Conservation (phyloP, 306 rosid species). For the Canavalia gladiata region DNA sequence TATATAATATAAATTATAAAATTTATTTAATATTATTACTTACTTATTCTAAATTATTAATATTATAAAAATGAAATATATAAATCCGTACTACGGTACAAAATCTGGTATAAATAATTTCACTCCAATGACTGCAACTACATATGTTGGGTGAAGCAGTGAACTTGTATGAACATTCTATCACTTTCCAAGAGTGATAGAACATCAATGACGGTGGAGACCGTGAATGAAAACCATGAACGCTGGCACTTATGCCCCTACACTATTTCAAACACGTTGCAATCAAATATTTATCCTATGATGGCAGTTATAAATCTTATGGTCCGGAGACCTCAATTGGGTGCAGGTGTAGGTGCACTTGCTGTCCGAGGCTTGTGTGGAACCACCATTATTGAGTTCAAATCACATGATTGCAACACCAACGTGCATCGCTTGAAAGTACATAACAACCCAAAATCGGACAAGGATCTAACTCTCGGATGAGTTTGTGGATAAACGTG, state of each 20-base stretch:
- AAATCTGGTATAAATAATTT: no score
- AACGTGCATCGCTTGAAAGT: constrained; percentile 41
- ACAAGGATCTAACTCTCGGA: constrained; percentile 35
- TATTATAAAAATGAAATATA: no score
- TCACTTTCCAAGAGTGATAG: constrained; percentile 43
- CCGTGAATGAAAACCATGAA: neutral
- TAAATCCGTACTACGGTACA: no score
- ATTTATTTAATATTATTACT: no score
- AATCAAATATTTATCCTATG: constrained; percentile 33
- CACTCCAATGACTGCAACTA: neutral
- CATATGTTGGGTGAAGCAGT: neutral
- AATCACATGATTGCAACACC: constrained; percentile 13
- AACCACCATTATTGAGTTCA: constrained; percentile 54
- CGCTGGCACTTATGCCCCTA: constrained; percentile 31
- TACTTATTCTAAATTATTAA: no score
- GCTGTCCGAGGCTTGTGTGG: constrained; percentile 44
- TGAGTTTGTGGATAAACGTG: constrained; percentile 46
- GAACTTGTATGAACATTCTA: neutral
- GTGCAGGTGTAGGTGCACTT: constrained; percentile 27
- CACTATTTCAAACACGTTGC: constrained; percentile 30
- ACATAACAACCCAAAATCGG: constrained; percentile 34
- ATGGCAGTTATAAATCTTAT: neutral
- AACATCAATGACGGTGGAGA: constrained; percentile 12
- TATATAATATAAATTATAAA: no score
- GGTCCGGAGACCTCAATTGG: constrained; percentile 33